Conservation (phyloP, 306 rosid genomes). For the Betula pendula region DNA sequence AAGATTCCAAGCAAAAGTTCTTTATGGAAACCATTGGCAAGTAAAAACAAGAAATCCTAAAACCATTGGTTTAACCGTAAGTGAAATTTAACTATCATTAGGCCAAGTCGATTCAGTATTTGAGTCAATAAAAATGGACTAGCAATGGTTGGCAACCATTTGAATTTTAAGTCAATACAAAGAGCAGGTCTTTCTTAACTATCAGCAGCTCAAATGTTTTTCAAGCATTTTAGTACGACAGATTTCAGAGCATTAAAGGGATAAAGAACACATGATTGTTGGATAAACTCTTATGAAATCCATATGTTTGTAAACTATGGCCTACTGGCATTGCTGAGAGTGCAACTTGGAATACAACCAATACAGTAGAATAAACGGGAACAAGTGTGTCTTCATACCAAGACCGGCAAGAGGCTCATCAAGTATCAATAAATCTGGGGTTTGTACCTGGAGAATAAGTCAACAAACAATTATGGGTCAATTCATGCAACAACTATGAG, state of each 20-base stretch:
- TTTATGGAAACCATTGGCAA: background rate
- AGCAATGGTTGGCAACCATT: background rate
- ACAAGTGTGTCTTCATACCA: conserved; percentile 52
- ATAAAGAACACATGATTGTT: conserved; percentile 8
- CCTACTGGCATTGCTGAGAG: conserved; percentile 4
- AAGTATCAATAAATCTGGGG: conserved; percentile 84
- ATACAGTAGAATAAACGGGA: conserved; percentile 20
- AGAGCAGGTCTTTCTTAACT: conserved; percentile 3
- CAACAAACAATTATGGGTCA: conserved; percentile 17
- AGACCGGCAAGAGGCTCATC: conserved; percentile 98
- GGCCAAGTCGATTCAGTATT: background rate
- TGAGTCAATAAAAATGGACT: background rate
- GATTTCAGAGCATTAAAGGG: background rate
- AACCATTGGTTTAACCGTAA: background rate
- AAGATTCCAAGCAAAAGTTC: background rate
- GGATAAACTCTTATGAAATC: background rate
- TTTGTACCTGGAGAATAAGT: conserved; percentile 68
- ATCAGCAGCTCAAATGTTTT: background rate
- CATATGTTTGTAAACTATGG: conserved; percentile 6
- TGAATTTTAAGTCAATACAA: background rate
- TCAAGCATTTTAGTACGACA: background rate
- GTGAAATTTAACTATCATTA: conserved; percentile 12
- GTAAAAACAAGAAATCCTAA: background rate
- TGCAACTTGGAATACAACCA: conserved; percentile 23
- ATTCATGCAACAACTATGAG: conserved; percentile 8